Conservation (phyloP, 148 eudicot genomes). For the Chenopodium berlandieri region DNA sequence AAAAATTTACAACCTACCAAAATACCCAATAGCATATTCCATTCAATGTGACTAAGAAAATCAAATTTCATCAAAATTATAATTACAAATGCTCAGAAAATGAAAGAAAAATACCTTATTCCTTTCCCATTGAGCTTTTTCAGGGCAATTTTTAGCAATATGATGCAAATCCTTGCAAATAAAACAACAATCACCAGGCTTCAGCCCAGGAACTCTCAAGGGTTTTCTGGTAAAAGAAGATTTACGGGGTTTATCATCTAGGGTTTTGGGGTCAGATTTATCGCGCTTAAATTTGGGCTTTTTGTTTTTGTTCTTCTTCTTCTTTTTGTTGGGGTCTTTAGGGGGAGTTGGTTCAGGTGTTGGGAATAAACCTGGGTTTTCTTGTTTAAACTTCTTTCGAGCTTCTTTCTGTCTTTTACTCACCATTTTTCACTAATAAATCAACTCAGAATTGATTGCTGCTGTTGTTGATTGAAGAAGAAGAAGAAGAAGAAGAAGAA, state of each 20-base stretch:
- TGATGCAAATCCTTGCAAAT: slow-evolving; percentile 77
- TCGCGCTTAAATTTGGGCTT: slow-evolving; percentile 59
- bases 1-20: neutral
- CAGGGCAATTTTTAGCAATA: slow-evolving; percentile 85
- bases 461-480: neutral
- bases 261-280: slow-evolving; percentile 35
- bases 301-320: slow-evolving; percentile 66
- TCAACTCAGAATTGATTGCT: neutral
- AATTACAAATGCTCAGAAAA: neutral
- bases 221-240: slow-evolving; percentile 45
- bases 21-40: neutral
- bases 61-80: neutral
- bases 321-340: slow-evolving; percentile 61
- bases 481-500: too few relatives aligned
- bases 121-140: slow-evolving; percentile 76
- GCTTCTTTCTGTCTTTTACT: slow-evolving; percentile 68
- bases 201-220: slow-evolving; percentile 86
- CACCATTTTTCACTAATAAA: slow-evolving; percentile 43
- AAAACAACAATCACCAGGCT: slow-evolving; percentile 90
- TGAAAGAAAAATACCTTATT: slow-evolving; percentile 57
- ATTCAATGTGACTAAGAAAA: neutral
- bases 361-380: slow-evolving; percentile 63
- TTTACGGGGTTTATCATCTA: slow-evolving; percentile 30
- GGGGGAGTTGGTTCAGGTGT: slow-evolving; percentile 66
- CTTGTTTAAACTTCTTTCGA: slow-evolving; percentile 48